Percentiles rank a stretch among this genome's conserved stretches.
Evolutionary conservation across 2,329 filamentous ascomycete genomes (phyloP).

Genomic region (Fusarium circinatum): DNA sequence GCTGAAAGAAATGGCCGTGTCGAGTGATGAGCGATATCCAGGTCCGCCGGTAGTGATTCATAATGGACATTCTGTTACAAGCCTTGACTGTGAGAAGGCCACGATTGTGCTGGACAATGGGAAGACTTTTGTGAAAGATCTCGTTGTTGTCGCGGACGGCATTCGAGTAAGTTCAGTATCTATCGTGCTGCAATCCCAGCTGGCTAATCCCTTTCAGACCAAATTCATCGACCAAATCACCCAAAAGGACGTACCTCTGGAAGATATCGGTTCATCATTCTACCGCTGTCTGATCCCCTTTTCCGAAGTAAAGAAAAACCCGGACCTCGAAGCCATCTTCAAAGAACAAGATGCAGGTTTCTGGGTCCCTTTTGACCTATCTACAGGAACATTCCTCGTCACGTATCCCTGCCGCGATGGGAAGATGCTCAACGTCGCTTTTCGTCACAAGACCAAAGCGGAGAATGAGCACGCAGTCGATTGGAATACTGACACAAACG

Average conservation of each 20-base stretch:
- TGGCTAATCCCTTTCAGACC: background rate
- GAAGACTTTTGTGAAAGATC: background rate
- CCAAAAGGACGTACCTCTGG: rapidly evolving
- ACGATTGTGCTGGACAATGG: background rate
- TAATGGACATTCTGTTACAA: background rate
- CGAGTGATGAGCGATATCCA: background rate
- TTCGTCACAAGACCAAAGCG: background rate
- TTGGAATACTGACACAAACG: background rate
- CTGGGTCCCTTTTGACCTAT: background rate
- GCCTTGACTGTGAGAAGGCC: rapidly evolving
- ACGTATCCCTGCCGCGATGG: background rate
- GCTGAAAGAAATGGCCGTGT: background rate
- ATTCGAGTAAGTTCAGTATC: background rate
- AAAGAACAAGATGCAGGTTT: background rate
- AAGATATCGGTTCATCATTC: background rate
- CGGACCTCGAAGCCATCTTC: background rate
- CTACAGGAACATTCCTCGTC: background rate
- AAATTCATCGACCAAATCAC: background rate
- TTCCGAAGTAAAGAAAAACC: background rate
- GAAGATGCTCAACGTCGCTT: background rate
- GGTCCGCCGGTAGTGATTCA: background rate
- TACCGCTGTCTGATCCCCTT: constrained; percentile 10
- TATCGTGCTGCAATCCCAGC: rapidly evolving
- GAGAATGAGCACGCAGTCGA: background rate
- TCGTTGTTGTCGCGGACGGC: background rate